phyloP scores from a whole-genome alignment of 371 early-diverging fungal species.

The Actinomucor elegans region DNA sequence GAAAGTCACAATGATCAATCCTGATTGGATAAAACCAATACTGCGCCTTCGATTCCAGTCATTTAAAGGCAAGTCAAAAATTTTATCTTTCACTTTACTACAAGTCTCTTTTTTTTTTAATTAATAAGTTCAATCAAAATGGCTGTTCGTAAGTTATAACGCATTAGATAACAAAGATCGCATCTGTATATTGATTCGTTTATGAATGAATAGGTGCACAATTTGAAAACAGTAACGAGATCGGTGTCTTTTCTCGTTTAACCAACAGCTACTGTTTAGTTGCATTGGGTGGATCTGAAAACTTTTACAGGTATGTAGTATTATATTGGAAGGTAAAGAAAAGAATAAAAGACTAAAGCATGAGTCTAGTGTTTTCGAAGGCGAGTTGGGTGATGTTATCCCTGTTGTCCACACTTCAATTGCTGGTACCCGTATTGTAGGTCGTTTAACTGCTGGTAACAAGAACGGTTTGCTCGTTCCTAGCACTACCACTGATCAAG shows the following conservation, averaged over 20 bases:
- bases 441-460: slow-evolving; percentile 95
- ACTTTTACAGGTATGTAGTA: slow-evolving; percentile 87
- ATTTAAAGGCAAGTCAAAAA: slow-evolving; percentile 3
- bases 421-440: slow-evolving; percentile 97
- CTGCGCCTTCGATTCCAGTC: slow-evolving; percentile 6
- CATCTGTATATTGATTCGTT: background rate
- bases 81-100: background rate
- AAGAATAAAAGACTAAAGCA: background rate
- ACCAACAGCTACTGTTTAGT: slow-evolving; percentile 99
- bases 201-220: slow-evolving; percentile 60
- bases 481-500: slow-evolving; percentile 98
- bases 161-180: background rate
- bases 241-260: slow-evolving; percentile 97
- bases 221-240: slow-evolving; percentile 99
- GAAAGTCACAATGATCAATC: background rate
- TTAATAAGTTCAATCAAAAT: slow-evolving; percentile 14
- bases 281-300: slow-evolving; percentile 97
- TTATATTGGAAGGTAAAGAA: background rate
- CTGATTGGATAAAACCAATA: slow-evolving; percentile 5
- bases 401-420: slow-evolving; percentile 99
- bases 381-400: slow-evolving; percentile 93
- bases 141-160: slow-evolving; percentile 42
- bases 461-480: slow-evolving; percentile 97
- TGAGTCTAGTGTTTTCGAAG: slow-evolving; percentile 83
- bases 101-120: slow-evolving; percentile 7